Percentiles rank a stretch among this genome's conserved stretches.
Evolutionary conservation across 2,329 filamentous ascomycete genomes (phyloP).

Genomic region (Claviceps sp.): DNA sequence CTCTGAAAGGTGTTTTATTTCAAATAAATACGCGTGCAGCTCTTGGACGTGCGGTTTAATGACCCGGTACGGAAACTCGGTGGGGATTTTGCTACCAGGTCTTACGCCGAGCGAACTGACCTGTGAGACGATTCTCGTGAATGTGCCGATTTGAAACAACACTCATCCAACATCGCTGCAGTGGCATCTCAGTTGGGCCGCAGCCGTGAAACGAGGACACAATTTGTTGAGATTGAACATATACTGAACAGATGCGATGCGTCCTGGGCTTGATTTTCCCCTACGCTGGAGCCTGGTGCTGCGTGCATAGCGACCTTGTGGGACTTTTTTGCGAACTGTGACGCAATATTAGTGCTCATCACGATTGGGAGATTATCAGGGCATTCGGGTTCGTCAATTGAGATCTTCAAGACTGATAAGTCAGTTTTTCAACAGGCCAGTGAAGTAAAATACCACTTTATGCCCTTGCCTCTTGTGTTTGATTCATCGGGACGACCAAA

Average conservation of each 20-base stretch:
- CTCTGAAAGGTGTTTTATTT: neutral
- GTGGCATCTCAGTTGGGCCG: neutral
- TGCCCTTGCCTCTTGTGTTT: neutral
- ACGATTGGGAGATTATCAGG: neutral
- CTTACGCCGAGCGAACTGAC: neutral
- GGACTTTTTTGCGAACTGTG: neutral
- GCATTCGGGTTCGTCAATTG: neutral
- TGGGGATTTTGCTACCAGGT: neutral
- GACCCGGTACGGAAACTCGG: neutral
- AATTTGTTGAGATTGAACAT: neutral
- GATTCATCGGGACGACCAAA: neutral
- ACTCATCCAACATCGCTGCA: neutral
- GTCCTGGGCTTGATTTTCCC: neutral
- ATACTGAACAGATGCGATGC: neutral
- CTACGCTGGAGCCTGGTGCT: neutral
- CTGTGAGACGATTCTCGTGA: neutral
- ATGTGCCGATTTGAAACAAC: neutral
- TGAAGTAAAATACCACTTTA: neutral
- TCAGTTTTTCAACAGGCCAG: neutral
- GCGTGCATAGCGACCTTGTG: neutral
- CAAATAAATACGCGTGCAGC: neutral
- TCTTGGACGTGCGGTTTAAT: neutral
- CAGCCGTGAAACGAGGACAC: neutral
- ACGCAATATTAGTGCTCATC: neutral
- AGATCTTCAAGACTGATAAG: neutral